Conservation (phyloP, 257 asterid species). For the Nicotiana attenuata region DNA sequence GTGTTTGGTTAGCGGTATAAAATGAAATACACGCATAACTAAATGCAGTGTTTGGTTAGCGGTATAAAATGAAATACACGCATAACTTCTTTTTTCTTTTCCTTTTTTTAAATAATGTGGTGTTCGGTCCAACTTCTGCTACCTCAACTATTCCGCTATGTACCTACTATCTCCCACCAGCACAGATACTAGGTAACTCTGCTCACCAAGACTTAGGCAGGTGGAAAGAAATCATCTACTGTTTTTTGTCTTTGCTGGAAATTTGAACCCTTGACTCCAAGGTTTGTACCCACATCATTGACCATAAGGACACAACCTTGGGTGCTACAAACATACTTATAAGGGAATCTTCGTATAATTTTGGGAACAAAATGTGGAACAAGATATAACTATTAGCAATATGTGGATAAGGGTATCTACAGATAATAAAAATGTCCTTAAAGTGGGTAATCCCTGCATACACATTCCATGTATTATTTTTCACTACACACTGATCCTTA, state of each 20-base stretch:
- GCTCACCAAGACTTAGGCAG: background rate
- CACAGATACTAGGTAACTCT: background rate
- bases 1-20: constrained; percentile 2
- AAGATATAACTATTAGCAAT: background rate
- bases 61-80: background rate
- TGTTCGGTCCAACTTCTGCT: background rate
- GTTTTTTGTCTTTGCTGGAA: background rate
- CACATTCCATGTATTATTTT: background rate
- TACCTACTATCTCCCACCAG: too few species aligned
- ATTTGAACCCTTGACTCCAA: background rate
- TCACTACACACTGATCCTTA: background rate
- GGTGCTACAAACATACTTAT: background rate
- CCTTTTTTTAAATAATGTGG: background rate
- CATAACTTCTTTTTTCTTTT: background rate
- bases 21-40: background rate
- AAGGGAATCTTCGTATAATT: background rate
- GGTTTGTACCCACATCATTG: background rate
- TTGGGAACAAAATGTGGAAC: background rate
- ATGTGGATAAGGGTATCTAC: background rate
- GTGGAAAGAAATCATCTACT: background rate
- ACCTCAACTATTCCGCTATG: background rate
- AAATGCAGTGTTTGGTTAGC: background rate
- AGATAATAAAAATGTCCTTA: background rate
- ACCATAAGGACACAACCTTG: background rate
- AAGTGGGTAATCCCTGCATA: background rate